Conservation (phyloP, 495 filamentous ascomycete species). For the Hypoxylon subgilvum region DNA sequence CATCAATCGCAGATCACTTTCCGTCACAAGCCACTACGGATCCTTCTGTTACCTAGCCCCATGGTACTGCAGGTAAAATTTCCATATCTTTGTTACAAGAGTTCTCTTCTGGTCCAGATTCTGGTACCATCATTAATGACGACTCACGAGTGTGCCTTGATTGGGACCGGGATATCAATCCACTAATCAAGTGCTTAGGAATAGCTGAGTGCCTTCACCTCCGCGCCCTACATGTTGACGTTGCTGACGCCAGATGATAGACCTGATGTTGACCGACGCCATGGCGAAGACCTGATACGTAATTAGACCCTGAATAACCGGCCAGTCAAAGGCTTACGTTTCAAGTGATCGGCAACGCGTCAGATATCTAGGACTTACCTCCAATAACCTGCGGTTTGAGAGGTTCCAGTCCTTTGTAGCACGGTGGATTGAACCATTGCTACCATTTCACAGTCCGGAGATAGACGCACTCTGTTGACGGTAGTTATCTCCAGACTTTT, state of each 20-base stretch:
- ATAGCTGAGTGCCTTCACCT: background rate
- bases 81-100: too few species aligned
- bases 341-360: background rate
- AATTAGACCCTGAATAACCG: background rate
- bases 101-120: too few species aligned
- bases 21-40: too few species aligned
- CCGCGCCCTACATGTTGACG: background rate
- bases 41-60: too few species aligned
- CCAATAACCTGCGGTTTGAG: too few species aligned
- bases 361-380: too few species aligned
- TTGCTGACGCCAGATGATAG: conserved; percentile 21
- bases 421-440: too few species aligned
- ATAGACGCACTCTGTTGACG: background rate
- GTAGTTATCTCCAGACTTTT: too few species aligned
- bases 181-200: background rate
- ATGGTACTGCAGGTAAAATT: too few species aligned
- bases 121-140: too few species aligned
- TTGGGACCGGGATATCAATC: background rate
- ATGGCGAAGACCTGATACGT: conserved; percentile 1
- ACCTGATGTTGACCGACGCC: conserved; percentile 14
- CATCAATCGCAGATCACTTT: too few species aligned
- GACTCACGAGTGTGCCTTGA: too few species aligned
- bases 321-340: conserved; percentile 4
- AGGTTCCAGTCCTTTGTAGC: background rate
- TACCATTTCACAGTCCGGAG: background rate